Evolutionary conservation across 768 basidiomycete species (phyloP).

Genomic region (Lyophyllum decastes): DNA sequence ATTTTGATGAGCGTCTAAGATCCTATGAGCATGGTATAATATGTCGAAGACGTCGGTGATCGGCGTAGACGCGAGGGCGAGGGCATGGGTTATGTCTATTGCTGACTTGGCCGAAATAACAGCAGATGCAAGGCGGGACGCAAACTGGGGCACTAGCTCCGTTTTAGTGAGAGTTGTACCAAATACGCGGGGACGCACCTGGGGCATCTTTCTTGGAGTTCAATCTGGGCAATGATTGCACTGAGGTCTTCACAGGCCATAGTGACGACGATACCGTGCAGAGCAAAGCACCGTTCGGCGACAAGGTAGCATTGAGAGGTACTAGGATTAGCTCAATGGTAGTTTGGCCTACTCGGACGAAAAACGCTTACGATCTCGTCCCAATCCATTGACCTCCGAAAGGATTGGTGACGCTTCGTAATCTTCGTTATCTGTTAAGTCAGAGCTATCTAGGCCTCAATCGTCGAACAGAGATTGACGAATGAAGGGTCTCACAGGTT

Average conservation of each 20-base stretch:
- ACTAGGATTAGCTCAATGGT: slow-evolving; percentile 38
- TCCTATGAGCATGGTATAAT: slow-evolving; percentile 45
- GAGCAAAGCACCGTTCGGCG: slow-evolving; percentile 60
- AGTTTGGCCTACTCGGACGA: background rate
- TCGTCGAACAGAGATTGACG: background rate
- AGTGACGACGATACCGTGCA: slow-evolving; percentile 53
- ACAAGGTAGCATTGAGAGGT: slow-evolving; percentile 53
- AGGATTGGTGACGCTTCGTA: slow-evolving; percentile 54
- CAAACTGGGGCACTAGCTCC: slow-evolving; percentile 19
- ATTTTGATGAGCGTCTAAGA: slow-evolving; percentile 46
- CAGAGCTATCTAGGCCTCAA: slow-evolving; percentile 41
- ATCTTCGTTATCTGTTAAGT: slow-evolving; percentile 47
- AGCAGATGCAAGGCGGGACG: slow-evolving; percentile 36
- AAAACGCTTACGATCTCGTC: slow-evolving; percentile 50
- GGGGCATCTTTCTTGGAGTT: slow-evolving; percentile 11
- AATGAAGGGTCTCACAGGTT: slow-evolving; percentile 46
- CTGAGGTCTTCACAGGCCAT: slow-evolving; percentile 36
- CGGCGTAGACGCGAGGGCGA: slow-evolving; percentile 44
- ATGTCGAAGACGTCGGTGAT: slow-evolving; percentile 45
- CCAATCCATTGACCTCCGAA: slow-evolving; percentile 39
- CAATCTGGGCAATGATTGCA: slow-evolving; percentile 46
- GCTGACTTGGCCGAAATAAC: slow-evolving; percentile 54
- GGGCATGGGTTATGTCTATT: slow-evolving; percentile 58
- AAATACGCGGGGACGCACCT: slow-evolving; percentile 6
- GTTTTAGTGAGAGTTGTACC: background rate